Evolutionary conservation across 257 asterid genomes (phyloP).

Genomic region (Rauvolfia tetraphylla): DNA sequence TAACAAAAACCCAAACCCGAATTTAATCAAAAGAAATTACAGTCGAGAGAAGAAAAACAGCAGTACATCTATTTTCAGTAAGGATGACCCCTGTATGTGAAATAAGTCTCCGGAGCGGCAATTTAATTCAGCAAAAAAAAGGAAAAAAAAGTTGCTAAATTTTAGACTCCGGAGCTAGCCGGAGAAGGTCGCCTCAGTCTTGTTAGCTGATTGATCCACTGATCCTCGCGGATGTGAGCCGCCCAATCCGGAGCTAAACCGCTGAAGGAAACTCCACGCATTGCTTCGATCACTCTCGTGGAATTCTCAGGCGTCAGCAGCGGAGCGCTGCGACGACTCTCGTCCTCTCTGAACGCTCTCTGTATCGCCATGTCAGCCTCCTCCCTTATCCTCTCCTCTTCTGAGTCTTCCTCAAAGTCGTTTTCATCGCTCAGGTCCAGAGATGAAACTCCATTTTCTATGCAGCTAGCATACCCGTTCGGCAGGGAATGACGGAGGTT

Average conservation of each 20-base stretch:
- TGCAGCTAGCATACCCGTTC: slow-evolving; percentile 44
- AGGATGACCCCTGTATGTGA: too few species aligned
- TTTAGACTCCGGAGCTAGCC: slow-evolving; percentile 14
- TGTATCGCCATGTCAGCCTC: slow-evolving; percentile 44
- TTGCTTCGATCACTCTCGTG: slow-evolving; percentile 72
- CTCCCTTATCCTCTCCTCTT: slow-evolving; percentile 35
- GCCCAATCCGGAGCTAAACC: slow-evolving; percentile 78
- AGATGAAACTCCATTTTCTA: slow-evolving; percentile 49
- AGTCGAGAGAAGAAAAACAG: neutral
- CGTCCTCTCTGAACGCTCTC: slow-evolving; percentile 74
- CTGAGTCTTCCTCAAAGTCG: slow-evolving; percentile 22
- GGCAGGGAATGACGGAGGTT: slow-evolving; percentile 32
- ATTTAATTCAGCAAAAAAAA: too few species aligned
- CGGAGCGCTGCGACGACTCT: slow-evolving; percentile 70
- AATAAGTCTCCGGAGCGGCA: too few species aligned
- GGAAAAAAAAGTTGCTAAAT: neutral
- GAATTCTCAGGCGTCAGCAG: slow-evolving; percentile 66
- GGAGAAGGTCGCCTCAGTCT: slow-evolving; percentile 34
- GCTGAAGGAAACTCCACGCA: slow-evolving; percentile 64
- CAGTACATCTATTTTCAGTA: neutral
- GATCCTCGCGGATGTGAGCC: slow-evolving; percentile 58
- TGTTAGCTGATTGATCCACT: slow-evolving; percentile 60
- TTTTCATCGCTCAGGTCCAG: slow-evolving; percentile 54
- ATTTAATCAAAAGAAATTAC: neutral
- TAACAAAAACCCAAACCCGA: neutral